phyloP scores from a whole-genome alignment of 2,329 filamentous ascomycete genomes.

The Colletotrichum limetticola region DNA sequence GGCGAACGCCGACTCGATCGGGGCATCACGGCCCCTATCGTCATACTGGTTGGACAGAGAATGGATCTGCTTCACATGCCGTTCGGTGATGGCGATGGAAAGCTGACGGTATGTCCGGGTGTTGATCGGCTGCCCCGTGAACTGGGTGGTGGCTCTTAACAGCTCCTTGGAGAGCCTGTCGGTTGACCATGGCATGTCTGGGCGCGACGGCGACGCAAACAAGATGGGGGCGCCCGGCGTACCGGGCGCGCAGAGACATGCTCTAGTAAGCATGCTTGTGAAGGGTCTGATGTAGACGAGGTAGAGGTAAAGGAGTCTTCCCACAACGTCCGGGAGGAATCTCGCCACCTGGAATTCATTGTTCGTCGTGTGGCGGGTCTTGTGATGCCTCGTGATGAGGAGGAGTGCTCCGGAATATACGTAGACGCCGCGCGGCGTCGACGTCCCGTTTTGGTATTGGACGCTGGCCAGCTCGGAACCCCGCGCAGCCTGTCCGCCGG shows the following conservation, averaged over 20 bases:
- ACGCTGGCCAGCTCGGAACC: not conserved
- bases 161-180: not conserved
- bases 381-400: not conserved
- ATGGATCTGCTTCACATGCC: not conserved
- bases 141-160: not conserved
- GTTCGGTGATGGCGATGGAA: not conserved
- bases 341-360: not conserved
- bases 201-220: not conserved
- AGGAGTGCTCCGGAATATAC: not conserved
- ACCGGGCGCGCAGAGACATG: not conserved
- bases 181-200: not conserved
- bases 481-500: not conserved
- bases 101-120: not conserved
- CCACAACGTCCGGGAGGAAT: not conserved
- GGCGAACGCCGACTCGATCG: conserved; percentile 20
- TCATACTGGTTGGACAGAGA: not conserved
- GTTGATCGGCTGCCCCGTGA: not conserved
- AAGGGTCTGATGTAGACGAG: not conserved
- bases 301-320: not conserved
- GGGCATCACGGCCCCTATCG: not conserved
- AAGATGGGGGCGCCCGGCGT: not conserved
- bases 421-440: not conserved
- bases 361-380: not conserved
- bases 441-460: not conserved
- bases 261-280: not conserved